Evolutionary conservation across 108 stramenopile species (phyloP).

Genomic region (Skeletonema marinoi): DNA sequence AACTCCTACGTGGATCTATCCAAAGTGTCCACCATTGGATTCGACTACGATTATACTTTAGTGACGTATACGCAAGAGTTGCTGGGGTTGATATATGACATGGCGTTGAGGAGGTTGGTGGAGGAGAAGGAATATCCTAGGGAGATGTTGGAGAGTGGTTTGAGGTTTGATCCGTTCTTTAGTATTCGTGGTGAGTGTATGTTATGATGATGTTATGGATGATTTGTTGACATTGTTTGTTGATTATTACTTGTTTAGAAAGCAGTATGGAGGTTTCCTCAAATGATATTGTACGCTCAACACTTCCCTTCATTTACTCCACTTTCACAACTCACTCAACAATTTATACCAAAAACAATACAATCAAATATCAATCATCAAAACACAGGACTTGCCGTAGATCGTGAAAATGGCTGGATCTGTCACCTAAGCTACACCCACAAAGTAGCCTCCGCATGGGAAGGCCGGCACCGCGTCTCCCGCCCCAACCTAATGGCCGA

Average conservation of each 20-base stretch:
- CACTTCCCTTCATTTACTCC: background rate
- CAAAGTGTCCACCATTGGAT: conserved; percentile 91
- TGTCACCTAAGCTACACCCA: conserved; percentile 94
- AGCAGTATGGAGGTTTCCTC: too few relatives aligned
- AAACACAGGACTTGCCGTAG: conserved; percentile 87
- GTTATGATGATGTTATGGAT: too few relatives aligned
- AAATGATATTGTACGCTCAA: background rate
- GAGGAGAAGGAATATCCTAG: conserved; percentile 83
- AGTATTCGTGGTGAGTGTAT: conserved; percentile 74
- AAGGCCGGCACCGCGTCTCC: conserved; percentile 83
- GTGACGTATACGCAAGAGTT: conserved; percentile 89
- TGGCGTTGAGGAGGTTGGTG: conserved; percentile 89
- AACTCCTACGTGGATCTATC: conserved; percentile 93
- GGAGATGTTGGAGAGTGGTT: conserved; percentile 71
- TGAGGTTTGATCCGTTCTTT: conserved; percentile 84
- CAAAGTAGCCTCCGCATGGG: conserved; percentile 92
- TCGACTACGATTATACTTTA: conserved; percentile 97
- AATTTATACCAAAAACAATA: background rate
- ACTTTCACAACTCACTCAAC: background rate
- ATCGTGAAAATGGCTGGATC: conserved; percentile 93
- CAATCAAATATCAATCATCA: background rate
- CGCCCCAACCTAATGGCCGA: conserved; percentile 73
- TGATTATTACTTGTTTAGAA: background rate
- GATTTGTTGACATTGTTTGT: background rate
- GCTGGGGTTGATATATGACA: conserved; percentile 89